Conservation (phyloP, 2,329 filamentous ascomycete species). For the Lachnellula arida region DNA sequence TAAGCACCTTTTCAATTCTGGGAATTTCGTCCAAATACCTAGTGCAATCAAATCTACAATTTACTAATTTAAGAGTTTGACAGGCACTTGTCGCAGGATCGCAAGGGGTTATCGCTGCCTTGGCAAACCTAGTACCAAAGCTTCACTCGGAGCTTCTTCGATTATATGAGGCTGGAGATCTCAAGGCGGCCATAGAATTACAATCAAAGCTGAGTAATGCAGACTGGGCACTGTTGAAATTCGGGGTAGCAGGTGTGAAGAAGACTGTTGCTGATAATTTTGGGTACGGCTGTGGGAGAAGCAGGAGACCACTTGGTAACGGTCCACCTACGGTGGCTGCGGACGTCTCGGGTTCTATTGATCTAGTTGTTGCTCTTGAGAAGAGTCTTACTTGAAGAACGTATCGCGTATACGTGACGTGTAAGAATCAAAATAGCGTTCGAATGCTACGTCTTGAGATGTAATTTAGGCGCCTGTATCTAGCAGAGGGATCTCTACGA, state of each 20-base stretch:
- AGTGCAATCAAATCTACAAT: too few species aligned
- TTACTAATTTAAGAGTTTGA: too few species aligned
- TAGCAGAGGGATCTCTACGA: too few species aligned
- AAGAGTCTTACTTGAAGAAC: too few species aligned
- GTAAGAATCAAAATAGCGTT: too few species aligned
- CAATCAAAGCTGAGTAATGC: constrained; percentile 59
- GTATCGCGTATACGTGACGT: too few species aligned
- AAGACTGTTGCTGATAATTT: constrained; percentile 53
- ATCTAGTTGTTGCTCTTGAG: too few species aligned
- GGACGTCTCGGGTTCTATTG: too few species aligned
- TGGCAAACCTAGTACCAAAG: constrained; percentile 63
- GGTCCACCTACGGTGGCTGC: too few species aligned
- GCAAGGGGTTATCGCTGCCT: constrained; percentile 63
- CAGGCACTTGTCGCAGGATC: constrained; percentile 54
- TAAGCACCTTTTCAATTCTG: too few species aligned
- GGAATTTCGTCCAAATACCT: constrained; percentile 30
- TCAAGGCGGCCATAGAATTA: constrained; percentile 53
- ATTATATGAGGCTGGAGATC: constrained; percentile 51
- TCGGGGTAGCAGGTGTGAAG: constrained; percentile 63
- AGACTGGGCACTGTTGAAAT: constrained; percentile 62
- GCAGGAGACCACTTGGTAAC: constrained; percentile 25
- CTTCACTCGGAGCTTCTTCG: constrained; percentile 54
- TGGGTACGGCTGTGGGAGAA: constrained; percentile 49
- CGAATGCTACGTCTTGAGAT: too few species aligned
- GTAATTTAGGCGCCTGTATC: too few species aligned